Evolutionary conservation across 2,329 filamentous ascomycete genomes (phyloP).

Genomic region (Cadophora sp.): DNA sequence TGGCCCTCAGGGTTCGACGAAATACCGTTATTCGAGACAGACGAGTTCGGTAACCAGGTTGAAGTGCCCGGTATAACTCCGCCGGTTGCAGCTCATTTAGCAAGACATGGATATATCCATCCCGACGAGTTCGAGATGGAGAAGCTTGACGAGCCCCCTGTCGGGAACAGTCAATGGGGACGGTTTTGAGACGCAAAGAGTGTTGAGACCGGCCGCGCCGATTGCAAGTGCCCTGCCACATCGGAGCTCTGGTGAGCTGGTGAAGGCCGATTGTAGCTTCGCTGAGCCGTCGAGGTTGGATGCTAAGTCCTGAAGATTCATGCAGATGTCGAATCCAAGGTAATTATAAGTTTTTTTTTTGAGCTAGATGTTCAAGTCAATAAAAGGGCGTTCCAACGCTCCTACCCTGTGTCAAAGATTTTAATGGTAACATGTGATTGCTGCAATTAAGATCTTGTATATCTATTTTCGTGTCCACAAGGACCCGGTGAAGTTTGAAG

Average conservation of each 20-base stretch:
- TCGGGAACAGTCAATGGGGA: background rate
- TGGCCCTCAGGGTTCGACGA: background rate
- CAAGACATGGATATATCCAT: background rate
- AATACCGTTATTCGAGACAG: background rate
- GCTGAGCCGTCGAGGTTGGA: background rate
- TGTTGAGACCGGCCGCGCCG: background rate
- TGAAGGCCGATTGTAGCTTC: background rate
- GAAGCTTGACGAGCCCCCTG: background rate
- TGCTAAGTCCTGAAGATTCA: background rate
- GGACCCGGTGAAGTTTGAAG: too few species aligned
- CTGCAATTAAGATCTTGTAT: too few species aligned
- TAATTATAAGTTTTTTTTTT: background rate
- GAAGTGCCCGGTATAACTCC: background rate
- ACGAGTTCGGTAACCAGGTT: slow-evolving; percentile 3
- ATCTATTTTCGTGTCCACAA: too few species aligned
- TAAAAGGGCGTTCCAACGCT: too few species aligned
- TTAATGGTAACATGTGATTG: too few species aligned
- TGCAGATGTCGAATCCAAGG: too few species aligned
- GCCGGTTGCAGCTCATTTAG: background rate
- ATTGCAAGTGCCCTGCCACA: background rate
- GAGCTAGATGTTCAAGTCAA: background rate
- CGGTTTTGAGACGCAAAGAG: background rate
- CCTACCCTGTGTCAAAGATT: too few species aligned
- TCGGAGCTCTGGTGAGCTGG: background rate
- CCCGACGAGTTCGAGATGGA: background rate